These are phyloP conservation scores for Plasmopara halstedii DNA, from an alignment of 352 stramenopile species.

Conservation along the genomic window DNA sequence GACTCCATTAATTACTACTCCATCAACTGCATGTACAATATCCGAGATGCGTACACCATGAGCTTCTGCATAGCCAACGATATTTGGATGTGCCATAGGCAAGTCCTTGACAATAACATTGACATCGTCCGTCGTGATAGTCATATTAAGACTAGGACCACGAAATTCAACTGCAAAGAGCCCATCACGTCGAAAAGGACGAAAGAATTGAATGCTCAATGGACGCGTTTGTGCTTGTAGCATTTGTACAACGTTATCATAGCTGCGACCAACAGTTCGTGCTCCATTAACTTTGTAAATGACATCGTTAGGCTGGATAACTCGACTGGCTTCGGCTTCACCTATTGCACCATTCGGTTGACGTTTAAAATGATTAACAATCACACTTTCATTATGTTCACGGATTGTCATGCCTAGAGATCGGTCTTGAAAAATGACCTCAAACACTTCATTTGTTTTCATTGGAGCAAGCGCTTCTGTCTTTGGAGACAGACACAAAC, in stretches of 20 bases:
- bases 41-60: conserved; percentile 77
- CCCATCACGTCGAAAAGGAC: conserved; percentile 63
- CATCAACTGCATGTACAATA: conserved; percentile 72
- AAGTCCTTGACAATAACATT: conserved; percentile 82
- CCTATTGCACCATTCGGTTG: conserved; percentile 37
- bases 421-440: conserved; percentile 62
- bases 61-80: conserved; percentile 75
- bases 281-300: conserved; percentile 84
- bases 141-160: conserved; percentile 74
- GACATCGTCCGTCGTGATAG: conserved; percentile 78
- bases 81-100: conserved; percentile 73
- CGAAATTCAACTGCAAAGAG: conserved; percentile 81
- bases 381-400: conserved; percentile 75
- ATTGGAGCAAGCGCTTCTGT: conserved; percentile 75
- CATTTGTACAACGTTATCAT: conserved; percentile 82
- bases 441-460: conserved; percentile 74
- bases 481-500: conserved; percentile 75
- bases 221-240: conserved; percentile 71
- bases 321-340: conserved; percentile 47
- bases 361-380: conserved; percentile 81
- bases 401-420: conserved; percentile 79
- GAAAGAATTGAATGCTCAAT: conserved; percentile 77
- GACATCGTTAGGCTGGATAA: conserved; percentile 63
- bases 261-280: conserved; percentile 64
- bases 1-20: conserved; percentile 62